phyloP scores from a whole-genome alignment of 1,284 basidiomycete species.

The Volvariella surrecta region DNA sequence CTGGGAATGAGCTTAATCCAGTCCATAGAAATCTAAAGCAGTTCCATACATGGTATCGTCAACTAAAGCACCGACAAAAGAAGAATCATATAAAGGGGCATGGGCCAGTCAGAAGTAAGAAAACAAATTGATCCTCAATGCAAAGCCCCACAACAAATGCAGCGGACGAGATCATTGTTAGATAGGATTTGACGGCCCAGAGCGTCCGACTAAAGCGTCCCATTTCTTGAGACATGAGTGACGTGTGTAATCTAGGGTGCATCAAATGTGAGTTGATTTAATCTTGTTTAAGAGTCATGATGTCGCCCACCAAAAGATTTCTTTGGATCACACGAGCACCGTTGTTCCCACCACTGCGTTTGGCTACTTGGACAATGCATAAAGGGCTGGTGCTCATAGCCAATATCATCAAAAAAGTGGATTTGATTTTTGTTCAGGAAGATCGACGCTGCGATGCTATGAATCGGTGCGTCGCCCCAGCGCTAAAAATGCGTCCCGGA shows the following conservation, averaged over 20 bases:
- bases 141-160: too few relatives aligned
- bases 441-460: constrained; percentile 64
- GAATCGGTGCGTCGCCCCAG: constrained; percentile 79
- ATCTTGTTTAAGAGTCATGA: too few relatives aligned
- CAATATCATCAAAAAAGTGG: constrained; percentile 62
- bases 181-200: too few relatives aligned
- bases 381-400: constrained; percentile 40
- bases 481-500: too few relatives aligned
- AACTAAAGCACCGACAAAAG: too few relatives aligned
- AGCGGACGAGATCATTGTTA: too few relatives aligned
- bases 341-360: constrained; percentile 30
- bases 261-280: neutral
- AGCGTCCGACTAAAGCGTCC: too few relatives aligned
- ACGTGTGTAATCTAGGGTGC: constrained; percentile 32
- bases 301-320: constrained; percentile 39
- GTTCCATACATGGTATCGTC: too few relatives aligned
- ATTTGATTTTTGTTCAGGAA: constrained; percentile 56
- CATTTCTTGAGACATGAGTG: constrained; percentile 44
- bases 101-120: neutral
- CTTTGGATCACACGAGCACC: constrained; percentile 32
- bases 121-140: too few relatives aligned
- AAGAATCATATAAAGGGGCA: neutral
- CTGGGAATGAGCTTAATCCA: too few relatives aligned
- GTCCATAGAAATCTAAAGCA: too few relatives aligned
- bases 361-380: constrained; percentile 41